These are phyloP conservation scores for Claviceps citrina DNA, from an alignment of 2,329 filamentous ascomycete species.

Conservation along the genomic window DNA sequence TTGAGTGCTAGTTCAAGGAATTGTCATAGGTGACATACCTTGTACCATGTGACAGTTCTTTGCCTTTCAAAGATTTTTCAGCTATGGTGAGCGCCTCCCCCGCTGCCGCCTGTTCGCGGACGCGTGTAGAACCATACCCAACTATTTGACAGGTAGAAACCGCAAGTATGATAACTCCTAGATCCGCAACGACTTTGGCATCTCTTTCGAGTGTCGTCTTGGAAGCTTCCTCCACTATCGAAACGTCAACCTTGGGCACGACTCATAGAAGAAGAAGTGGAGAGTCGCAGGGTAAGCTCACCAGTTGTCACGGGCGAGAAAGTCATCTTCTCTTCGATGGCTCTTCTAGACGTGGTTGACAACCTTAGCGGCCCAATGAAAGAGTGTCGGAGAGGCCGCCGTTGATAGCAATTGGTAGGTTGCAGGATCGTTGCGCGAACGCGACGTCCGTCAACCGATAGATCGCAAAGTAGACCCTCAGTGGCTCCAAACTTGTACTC, in stretches of 20 bases:
- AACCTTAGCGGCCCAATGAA: not conserved
- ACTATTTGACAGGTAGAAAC: not conserved
- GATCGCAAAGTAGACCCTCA: rapidly evolving
- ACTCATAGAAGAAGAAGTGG: not conserved
- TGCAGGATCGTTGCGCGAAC: too few relatives aligned
- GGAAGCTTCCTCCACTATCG: constrained; percentile 6
- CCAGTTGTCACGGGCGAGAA: not conserved
- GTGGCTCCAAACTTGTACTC: not conserved
- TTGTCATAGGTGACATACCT: constrained; percentile 5
- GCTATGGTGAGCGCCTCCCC: constrained; percentile 1
- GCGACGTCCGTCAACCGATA: constrained; percentile 9
- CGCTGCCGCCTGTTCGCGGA: too few relatives aligned
- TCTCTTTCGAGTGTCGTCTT: not conserved
- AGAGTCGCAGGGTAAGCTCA: not conserved
- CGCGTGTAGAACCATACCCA: too few relatives aligned
- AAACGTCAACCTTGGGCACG: not conserved
- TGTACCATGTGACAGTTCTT: constrained; percentile 11
- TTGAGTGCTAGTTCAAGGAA: not conserved
- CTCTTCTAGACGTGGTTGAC: not conserved
- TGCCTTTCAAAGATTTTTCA: constrained; percentile 16
- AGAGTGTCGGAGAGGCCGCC: not conserved
- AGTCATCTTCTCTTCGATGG: not conserved
- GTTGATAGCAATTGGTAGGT: too few relatives aligned
- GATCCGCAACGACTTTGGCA: not conserved
- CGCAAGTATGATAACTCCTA: constrained; percentile 10